Conservation (phyloP, 2,329 filamentous ascomycete species). For the Aspergillus flavus region DNA sequence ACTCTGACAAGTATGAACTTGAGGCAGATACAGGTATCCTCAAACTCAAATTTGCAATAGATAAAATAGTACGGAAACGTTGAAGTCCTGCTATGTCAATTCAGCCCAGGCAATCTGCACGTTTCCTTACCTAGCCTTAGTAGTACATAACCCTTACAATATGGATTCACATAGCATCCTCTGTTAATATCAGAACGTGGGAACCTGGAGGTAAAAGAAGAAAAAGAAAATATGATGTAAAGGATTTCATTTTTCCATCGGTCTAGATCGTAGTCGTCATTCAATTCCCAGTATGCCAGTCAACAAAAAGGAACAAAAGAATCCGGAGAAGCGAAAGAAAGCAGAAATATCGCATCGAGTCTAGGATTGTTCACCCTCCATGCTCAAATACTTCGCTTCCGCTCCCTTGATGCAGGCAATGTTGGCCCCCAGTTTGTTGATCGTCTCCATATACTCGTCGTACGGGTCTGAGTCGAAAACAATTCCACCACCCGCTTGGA, state of each 20-base stretch:
- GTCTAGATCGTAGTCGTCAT: background rate
- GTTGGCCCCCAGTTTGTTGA: slow-evolving; percentile 92
- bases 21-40: no score
- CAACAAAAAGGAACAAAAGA: background rate
- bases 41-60: no score
- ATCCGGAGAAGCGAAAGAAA: background rate
- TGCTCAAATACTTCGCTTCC: slow-evolving; percentile 66
- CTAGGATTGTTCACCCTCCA: slow-evolving; percentile 34
- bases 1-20: no score
- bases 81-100: background rate
- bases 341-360: background rate
- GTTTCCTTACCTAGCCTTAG: background rate
- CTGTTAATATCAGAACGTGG: background rate
- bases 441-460: slow-evolving; percentile 94
- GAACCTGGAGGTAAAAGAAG: background rate
- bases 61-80: no score
- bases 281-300: background rate
- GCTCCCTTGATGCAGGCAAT: slow-evolving; percentile 85
- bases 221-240: background rate
- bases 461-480: slow-evolving; percentile 90
- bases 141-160: background rate
- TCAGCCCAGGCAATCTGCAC: background rate
- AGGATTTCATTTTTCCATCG: background rate
- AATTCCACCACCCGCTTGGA: slow-evolving; percentile 85
- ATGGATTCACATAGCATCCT: background rate